A percentile compares a stretch with the other conserved stretches of the same genome.
phyloP scores from a whole-genome alignment of 1,284 basidiomycete species.

The Xerocomus tenax region DNA sequence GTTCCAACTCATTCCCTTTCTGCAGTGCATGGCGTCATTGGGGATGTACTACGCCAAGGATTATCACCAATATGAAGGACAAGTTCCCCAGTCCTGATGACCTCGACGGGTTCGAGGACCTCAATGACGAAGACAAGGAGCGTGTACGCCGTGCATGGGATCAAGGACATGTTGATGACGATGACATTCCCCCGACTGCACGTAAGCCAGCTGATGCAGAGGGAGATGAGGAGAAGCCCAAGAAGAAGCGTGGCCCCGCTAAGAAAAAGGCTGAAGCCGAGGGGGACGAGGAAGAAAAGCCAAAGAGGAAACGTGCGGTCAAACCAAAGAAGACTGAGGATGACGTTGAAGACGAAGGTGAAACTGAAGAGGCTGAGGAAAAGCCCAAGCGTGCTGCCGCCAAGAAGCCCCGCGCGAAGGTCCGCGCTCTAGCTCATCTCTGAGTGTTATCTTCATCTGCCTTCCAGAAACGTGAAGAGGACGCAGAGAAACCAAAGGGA shows the following conservation, averaged over 20 bases:
- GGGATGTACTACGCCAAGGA: conserved; percentile 67
- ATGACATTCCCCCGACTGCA: conserved; percentile 69
- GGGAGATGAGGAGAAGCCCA: conserved; percentile 35
- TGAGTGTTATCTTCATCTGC: conserved; percentile 10
- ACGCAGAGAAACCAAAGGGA: conserved; percentile 36
- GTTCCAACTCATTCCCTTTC: not conserved
- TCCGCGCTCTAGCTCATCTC: conserved; percentile 13
- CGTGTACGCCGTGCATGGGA: conserved; percentile 63
- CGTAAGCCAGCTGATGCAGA: conserved; percentile 47
- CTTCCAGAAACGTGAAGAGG: conserved; percentile 34
- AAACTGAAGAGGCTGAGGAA: conserved; percentile 31
- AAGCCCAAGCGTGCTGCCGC: conserved; percentile 35
- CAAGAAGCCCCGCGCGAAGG: conserved; percentile 38
- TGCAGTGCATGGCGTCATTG: conserved; percentile 70
- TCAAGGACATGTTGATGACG: conserved; percentile 65
- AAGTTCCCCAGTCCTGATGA: conserved; percentile 52
- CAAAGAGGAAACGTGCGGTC: conserved; percentile 33
- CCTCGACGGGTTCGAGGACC: conserved; percentile 65
- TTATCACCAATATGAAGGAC: conserved; percentile 68
- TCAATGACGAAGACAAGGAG: conserved; percentile 56
- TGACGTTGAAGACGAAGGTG: conserved; percentile 37
- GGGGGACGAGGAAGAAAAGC: conserved; percentile 37
- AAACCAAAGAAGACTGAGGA: conserved; percentile 35
- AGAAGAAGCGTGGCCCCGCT: conserved; percentile 33
- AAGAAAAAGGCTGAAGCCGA: conserved; percentile 38